Conservation (phyloP, 768 basidiomycete species). For the Termitomyces sp. region DNA sequence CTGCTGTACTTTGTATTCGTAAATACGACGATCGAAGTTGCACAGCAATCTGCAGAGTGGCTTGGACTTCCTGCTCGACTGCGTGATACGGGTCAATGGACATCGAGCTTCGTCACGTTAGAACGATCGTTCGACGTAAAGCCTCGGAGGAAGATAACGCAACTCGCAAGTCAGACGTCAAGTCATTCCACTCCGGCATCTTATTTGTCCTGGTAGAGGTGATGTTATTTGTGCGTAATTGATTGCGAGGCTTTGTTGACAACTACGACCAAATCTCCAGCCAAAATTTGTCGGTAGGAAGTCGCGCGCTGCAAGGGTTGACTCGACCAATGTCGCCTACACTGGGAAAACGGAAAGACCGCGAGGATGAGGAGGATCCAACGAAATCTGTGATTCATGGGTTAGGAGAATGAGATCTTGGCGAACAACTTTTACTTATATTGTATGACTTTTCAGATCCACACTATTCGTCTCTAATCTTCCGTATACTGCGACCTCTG, state of each 20-base stretch:
- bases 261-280: constrained; percentile 3
- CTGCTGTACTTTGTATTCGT: constrained; percentile 74
- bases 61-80: constrained; percentile 80
- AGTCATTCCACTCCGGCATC: too few relatives aligned
- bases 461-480: constrained; percentile 94
- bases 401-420: constrained; percentile 20
- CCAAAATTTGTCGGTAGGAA: background rate
- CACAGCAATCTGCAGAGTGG: constrained; percentile 65
- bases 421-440: constrained; percentile 3
- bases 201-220: too few relatives aligned
- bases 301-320: background rate
- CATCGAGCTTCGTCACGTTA: constrained; percentile 32
- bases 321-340: constrained; percentile 19
- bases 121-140: background rate
- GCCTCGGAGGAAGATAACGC: background rate
- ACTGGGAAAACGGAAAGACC: constrained; percentile 43
- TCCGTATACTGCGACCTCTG: constrained; percentile 86
- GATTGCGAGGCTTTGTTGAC: background rate
- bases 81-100: constrained; percentile 85
- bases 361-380: constrained; percentile 30
- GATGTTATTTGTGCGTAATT: background rate
- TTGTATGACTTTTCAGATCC: constrained; percentile 41
- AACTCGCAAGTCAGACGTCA: too few relatives aligned
- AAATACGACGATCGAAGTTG: constrained; percentile 73
- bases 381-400: constrained; percentile 26